Evolutionary conservation across 2,329 filamentous ascomycete species (phyloP), one percentile per base, ranked within the genome.

Genomic region (Camillea tinctor): DNA sequence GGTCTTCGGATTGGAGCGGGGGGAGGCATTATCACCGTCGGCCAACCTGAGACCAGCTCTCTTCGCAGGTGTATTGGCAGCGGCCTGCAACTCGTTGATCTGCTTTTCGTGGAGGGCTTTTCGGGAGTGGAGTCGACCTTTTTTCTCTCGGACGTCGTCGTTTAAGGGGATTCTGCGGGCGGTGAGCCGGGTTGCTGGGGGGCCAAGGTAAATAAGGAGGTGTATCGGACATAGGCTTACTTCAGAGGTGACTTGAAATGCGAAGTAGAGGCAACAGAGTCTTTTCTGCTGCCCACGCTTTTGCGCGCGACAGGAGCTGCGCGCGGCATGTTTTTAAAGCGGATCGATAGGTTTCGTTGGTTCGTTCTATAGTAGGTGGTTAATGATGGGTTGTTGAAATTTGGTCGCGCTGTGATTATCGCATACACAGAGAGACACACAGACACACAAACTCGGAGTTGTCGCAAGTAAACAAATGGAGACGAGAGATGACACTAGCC

Each of bases 121-220:
- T 71, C 95, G 89, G 63, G 91, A 93, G 72, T 95, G 90, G 71
- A 94, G 82, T 54, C 95, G 90, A 69, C 89, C 89, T 54, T 93
- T 93, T 76, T 96, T 97, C 79, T 99, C 95, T 69, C 89, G 87
- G 62, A 87, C 88, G 81, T 99, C 95, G 79, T 99, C 95, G 79
- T 98, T 98, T 64, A 99, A 86, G 40, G 95, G 93, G 61, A 99
- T 96, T 74, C 92, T 96, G 70, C 30, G 26, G 48, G 23, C 26
- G 36, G 59, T 63, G 30, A 61, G 63, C 44, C 64, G 56, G 55
- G 40, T 54, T 63, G 60, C 59, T 50, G 58, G 59, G 52, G 19
- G n/a, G n/a, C n/a, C 24, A 8, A 51, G 36, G 23, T 15, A 30
- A 57, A 56, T 52, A 24, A 40, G 65, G 49, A 59, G 59, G 62